These are phyloP conservation scores for Coelastrella sp. DNA, from an alignment of 139 green algal species.

Conservation along the genomic window DNA sequence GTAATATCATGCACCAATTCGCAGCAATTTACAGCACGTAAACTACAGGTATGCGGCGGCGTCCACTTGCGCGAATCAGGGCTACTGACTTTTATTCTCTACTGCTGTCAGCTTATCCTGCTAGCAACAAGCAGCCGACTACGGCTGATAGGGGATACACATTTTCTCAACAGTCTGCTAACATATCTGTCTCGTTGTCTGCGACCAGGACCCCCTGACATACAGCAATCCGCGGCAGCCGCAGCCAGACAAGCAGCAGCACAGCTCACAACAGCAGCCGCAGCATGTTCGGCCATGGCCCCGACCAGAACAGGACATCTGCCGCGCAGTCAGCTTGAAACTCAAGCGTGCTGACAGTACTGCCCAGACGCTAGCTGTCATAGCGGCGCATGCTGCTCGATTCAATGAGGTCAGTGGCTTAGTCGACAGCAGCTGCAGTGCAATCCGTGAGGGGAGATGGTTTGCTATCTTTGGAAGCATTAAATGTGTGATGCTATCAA, in stretches of 20 bases:
- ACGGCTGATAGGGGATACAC: no score
- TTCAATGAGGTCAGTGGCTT: conserved; percentile 17
- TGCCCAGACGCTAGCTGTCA: neutral
- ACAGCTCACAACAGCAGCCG: neutral
- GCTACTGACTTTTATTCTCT: no score
- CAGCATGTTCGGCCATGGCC: neutral
- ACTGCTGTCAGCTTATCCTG: no score
- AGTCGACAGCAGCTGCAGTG: neutral
- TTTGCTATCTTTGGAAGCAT: neutral
- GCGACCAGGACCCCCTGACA: neutral
- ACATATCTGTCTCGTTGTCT: neutral
- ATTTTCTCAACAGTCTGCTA: no score
- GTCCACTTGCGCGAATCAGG: no score
- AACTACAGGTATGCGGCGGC: no score
- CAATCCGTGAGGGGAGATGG: neutral
- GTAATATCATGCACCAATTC: neutral
- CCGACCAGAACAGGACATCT: neutral
- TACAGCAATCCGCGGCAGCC: neutral
- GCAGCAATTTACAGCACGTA: no score
- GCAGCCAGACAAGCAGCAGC: conserved; percentile 12
- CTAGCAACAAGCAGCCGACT: no score
- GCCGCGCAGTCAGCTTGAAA: neutral
- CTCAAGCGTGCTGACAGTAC: conserved; percentile 40
- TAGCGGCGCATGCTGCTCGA: neutral
- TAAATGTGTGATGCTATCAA: no score